Base-by-base conservation (phyloP, 352 stramenopile genomes). In the Peronospora belbahrii region DNA sequence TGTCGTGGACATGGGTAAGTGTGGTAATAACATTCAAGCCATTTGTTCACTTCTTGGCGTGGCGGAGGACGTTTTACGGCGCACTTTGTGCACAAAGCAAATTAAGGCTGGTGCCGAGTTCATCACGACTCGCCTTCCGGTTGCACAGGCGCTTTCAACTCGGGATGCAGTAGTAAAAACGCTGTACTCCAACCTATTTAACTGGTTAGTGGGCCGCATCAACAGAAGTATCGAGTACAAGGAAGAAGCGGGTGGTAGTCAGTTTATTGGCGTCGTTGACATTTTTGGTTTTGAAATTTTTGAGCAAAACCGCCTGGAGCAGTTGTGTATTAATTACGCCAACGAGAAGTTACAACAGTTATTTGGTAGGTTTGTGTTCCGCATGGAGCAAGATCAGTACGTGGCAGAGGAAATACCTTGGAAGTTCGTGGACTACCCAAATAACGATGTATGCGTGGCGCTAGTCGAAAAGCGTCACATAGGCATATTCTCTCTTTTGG, bases 161-260 rank as follows among this genome's bases (percentile, higher is more conserved):
- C 76, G 85, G 10, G 85, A 95, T 44, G 86, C 85, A 10, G 64
- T 96, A 15, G 82, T 85, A 17, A 94, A 93, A 52, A 92, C 76
- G 6, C 60, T 96, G 5, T 96, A 96, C 61, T 76, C 79, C 4
- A 86, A 88, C 40, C 47, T 96, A 44, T 96, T 96, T 64, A 83
- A 96, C 33, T 98, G 91, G 90, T 73, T 98, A 22, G 94, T 99
- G 7, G 67, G 81, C 39, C 72, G 81, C 24, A 96, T 98, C 63
- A 98, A 98, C 62, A 63, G 67, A 58, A 95, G 67, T 42, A 93
- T 97, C 49, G 65, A 89, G 62, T 90, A 91, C 63, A 73, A 73
- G 45, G 72, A 88, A 55, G 62, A 80, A 48, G 52, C 52, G 0
- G 49, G 48, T 0, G 63, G 68, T 15, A 82, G 55, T 25, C 78